Base-by-base conservation (phyloP, 2,329 filamentous ascomycete genomes). In the Phyllosticta citriasiana region DNA sequence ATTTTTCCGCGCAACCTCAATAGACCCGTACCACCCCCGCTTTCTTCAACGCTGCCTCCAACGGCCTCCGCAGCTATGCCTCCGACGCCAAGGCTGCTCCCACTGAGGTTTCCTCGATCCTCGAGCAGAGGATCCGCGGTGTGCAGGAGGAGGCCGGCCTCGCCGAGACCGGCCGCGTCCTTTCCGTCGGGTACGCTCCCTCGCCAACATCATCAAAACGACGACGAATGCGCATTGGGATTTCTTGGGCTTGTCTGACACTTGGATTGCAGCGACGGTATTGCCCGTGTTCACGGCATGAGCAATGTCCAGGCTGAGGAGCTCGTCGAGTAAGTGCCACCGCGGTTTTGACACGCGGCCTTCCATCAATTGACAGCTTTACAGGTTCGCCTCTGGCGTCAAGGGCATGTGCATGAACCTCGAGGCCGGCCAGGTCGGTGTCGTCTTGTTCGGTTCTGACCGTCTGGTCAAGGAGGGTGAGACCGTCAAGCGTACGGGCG, bases 371-470 rank as follows among this genome's bases (percentile, higher is more conserved):
- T 26, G 50, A 71, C 61, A 51, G 19, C 57, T 60, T 40, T 55
- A 62, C 69, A 97, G 92, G 85, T 99, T 99, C 84, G 91, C 94
- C 74, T 99, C 94, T 69, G 94, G 94, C 80, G 94, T 97, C 81
- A 97, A 97, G 88, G 94, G 94, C 80, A 99, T 99, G 94, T 97
- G 93, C 90, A 97, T 99, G 93, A 99, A 99, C 89, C 88, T 99
- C 82, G 94, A 99, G 84, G 94, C 94, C 80, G 94, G 94, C 79
- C 94, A 97, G 82, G 94, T 99, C 83, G 94, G 94, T 96, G 92
- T 99, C 75, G 94, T 99, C 86, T 86, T 99, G 76, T 99, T 99
- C 86, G 94, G 94, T 88, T 97, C 94, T 76, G 94, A 99, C 83
- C 92, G 94, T 92, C 86, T 97, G 73, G 94, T 99, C 87, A 94